phyloP scores from a whole-genome alignment of 2,329 filamentous ascomycete species.

The Trichothecium roseum region DNA sequence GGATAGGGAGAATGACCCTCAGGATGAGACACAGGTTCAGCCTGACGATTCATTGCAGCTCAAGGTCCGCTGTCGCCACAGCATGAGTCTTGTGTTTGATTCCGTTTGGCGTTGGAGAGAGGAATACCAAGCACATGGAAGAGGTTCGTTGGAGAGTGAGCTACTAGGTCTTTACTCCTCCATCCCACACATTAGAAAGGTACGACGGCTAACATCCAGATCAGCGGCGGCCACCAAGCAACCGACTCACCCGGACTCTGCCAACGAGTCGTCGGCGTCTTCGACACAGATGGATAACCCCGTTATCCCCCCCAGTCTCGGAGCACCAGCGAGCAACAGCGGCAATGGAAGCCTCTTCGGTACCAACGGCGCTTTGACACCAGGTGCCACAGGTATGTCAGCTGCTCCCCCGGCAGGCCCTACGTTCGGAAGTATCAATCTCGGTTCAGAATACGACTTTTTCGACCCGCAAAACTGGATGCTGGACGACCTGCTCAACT shows the following conservation, averaged over 20 bases:
- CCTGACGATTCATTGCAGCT: constrained; percentile 66
- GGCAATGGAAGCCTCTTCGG: constrained; percentile 27
- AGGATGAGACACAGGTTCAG: constrained; percentile 36
- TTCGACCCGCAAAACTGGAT: constrained; percentile 94
- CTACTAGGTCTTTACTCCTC: constrained; percentile 3
- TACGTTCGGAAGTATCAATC: too few relatives aligned
- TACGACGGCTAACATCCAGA: not conserved
- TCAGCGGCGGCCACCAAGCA: constrained; percentile 57
- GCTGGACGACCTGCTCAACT: constrained; percentile 73
- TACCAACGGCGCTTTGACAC: constrained; percentile 42
- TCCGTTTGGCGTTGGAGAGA: constrained; percentile 80
- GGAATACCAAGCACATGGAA: constrained; percentile 62
- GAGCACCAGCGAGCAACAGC: constrained; percentile 20
- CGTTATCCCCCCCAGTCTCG: constrained; percentile 32
- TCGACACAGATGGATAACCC: constrained; percentile 55
- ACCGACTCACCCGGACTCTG: constrained; percentile 74
- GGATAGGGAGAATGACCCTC: constrained; percentile 34
- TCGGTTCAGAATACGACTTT: constrained; percentile 57
- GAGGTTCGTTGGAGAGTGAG: constrained; percentile 62
- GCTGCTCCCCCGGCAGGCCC: constrained; percentile 11
- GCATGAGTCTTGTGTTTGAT: constrained; percentile 77
- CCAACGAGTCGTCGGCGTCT: constrained; percentile 60
- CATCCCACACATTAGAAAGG: not conserved
- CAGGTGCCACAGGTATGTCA: constrained; percentile 36
- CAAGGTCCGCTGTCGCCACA: constrained; percentile 74